A percentile compares a stretch with the other conserved stretches of the same genome.
Evolutionary conservation across 495 filamentous ascomycete genomes (phyloP).

Genomic region (Cryomyces minteri): DNA sequence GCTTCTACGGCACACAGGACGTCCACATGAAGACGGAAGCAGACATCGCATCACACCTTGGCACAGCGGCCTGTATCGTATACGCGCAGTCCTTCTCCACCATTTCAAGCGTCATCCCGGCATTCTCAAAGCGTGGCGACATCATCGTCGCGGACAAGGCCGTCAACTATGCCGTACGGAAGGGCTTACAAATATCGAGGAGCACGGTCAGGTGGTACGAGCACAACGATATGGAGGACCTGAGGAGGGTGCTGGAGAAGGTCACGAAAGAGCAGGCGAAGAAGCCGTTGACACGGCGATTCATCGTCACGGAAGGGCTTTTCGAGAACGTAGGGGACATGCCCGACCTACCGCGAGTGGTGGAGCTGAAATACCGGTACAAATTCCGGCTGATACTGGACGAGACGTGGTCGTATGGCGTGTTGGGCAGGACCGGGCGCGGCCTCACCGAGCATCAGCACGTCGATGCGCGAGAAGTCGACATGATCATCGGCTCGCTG

Average conservation of each 20-base stretch:
- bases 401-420: slow-evolving; percentile 91
- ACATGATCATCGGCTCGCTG: slow-evolving; percentile 91
- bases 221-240: slow-evolving; percentile 88
- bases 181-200: slow-evolving; percentile 81
- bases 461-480: slow-evolving; percentile 73
- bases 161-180: slow-evolving; percentile 83
- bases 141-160: slow-evolving; percentile 96
- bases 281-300: slow-evolving; percentile 79
- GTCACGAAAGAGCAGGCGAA: slow-evolving; percentile 71
- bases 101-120: slow-evolving; percentile 82
- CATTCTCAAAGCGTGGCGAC: slow-evolving; percentile 92
- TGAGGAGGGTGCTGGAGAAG: slow-evolving; percentile 71
- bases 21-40: slow-evolving; percentile 94
- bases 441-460: slow-evolving; percentile 92
- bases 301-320: slow-evolving; percentile 90
- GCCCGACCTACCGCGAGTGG: slow-evolving; percentile 66
- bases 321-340: slow-evolving; percentile 86
- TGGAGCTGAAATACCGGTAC: slow-evolving; percentile 82
- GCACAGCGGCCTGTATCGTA: slow-evolving; percentile 72
- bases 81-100: slow-evolving; percentile 94
- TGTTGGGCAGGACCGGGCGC: slow-evolving; percentile 75
- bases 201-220: slow-evolving; percentile 87
- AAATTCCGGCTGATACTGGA: slow-evolving; percentile 96
- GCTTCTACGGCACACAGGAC: slow-evolving; percentile 97
- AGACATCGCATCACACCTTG: slow-evolving; percentile 78